Conservation (phyloP, 495 filamentous ascomycete genomes). For the Aspergillus sclerotioniger region DNA sequence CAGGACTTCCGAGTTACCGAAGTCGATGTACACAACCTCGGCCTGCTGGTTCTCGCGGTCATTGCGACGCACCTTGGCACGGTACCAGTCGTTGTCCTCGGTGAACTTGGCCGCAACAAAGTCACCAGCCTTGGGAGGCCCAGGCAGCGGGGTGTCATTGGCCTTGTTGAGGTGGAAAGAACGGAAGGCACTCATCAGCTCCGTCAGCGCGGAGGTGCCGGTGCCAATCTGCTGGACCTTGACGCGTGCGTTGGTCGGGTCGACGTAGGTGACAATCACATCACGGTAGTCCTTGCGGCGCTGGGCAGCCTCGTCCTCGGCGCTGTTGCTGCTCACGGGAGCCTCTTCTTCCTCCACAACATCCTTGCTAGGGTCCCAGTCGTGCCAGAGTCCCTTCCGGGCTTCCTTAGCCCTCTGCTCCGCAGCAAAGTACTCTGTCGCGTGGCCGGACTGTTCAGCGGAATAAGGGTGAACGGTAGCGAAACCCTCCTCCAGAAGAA, state of each 20-base stretch:
- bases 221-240: constrained; percentile 87
- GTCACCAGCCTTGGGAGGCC: constrained; percentile 85
- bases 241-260: constrained; percentile 64
- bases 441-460: constrained; percentile 90
- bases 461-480: constrained; percentile 92
- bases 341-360: constrained; percentile 52
- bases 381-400: constrained; percentile 84
- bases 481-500: constrained; percentile 89
- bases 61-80: constrained; percentile 84
- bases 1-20: constrained; percentile 86
- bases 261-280: constrained; percentile 85
- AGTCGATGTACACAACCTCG: constrained; percentile 93
- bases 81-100: constrained; percentile 90
- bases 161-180: constrained; percentile 75
- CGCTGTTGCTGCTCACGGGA: constrained; percentile 40
- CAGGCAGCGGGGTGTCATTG: constrained; percentile 68
- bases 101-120: constrained; percentile 86
- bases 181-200: constrained; percentile 85
- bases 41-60: constrained; percentile 84
- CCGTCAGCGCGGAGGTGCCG: constrained; percentile 75
- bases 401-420: constrained; percentile 84
- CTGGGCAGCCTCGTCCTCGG: constrained; percentile 49
- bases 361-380: constrained; percentile 87
- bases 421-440: constrained; percentile 80
- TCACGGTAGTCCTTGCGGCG: constrained; percentile 86